phyloP scores from a whole-genome alignment of 2,329 filamentous ascomycete species.

The Lasiodiplodia theobromae region DNA sequence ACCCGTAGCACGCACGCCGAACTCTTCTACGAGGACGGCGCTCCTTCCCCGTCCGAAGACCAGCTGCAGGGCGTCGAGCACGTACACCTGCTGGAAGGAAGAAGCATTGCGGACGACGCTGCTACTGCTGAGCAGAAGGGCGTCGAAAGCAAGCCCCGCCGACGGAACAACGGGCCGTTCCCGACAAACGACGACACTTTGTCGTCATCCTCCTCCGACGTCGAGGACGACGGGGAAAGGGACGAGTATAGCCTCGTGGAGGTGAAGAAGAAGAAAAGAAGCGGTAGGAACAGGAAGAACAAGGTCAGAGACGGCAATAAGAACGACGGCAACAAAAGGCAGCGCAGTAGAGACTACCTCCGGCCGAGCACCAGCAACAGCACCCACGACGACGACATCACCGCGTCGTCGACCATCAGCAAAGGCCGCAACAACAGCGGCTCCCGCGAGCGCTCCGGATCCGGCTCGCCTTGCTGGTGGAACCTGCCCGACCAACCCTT shows the following conservation, averaged over 20 bases:
- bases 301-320: background rate
- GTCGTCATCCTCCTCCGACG: background rate
- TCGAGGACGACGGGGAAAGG: background rate
- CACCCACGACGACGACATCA: background rate
- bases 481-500: conserved; percentile 26
- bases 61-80: conserved; percentile 1
- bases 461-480: conserved; percentile 28
- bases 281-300: background rate
- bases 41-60: background rate
- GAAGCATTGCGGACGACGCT: background rate
- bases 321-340: background rate
- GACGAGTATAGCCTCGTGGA: background rate
- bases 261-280: background rate
- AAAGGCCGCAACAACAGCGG: background rate
- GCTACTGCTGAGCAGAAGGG: background rate
- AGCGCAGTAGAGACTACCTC: background rate
- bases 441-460: conserved; percentile 8
- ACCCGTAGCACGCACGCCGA: conserved; percentile 15
- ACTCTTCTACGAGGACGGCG: conserved; percentile 12
- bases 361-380: background rate
- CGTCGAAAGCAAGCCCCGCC: background rate
- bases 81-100: conserved; percentile 21
- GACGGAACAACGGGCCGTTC: background rate
- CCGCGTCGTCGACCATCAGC: background rate
- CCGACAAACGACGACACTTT: background rate